Percentiles rank a stretch among this genome's conserved stretches.
These are phyloP conservation scores for Cicer arietinum DNA, from an alignment of 306 rosid genomes.

Conservation along the genomic window DNA sequence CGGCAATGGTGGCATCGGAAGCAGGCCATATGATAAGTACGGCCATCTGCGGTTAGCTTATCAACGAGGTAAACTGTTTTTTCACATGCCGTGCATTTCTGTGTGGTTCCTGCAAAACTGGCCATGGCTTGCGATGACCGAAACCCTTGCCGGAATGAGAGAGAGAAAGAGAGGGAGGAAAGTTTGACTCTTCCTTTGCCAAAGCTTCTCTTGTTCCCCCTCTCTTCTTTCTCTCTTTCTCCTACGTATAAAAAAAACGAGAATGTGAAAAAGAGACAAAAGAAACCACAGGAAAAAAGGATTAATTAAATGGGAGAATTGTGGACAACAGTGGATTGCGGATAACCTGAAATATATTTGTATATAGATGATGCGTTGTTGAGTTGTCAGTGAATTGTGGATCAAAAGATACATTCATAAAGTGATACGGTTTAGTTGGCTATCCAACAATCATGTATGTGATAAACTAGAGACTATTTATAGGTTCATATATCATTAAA, in stretches of 20 bases:
- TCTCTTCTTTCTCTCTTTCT: conserved; percentile 1
- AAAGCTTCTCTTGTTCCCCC: not conserved
- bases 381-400: conserved; percentile 24
- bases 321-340: conserved; percentile 55
- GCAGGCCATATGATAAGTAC: conserved; percentile 77
- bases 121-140: conserved; percentile 56
- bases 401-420: not conserved
- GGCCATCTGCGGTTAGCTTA: conserved; percentile 64
- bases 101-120: conserved; percentile 69
- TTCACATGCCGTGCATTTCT: conserved; percentile 72
- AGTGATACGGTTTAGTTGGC: conserved; percentile 3
- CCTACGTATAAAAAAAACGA: not conserved
- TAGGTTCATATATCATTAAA: too few relatives aligned
- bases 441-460: not conserved
- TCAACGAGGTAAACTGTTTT: conserved; percentile 82
- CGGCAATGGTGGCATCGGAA: conserved; percentile 92
- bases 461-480: too few relatives aligned
- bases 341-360: conserved; percentile 21
- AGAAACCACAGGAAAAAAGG: conserved; percentile 35
- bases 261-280: not conserved
- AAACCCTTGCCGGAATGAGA: conserved; percentile 8
- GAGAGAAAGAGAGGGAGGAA: conserved; percentile 5
- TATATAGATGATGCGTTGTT: not conserved
- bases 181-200: conserved; percentile 8
- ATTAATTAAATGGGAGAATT: conserved; percentile 30